Evolutionary conservation across 495 filamentous ascomycete genomes (phyloP).

Genomic region (Neurospora hispaniola): DNA sequence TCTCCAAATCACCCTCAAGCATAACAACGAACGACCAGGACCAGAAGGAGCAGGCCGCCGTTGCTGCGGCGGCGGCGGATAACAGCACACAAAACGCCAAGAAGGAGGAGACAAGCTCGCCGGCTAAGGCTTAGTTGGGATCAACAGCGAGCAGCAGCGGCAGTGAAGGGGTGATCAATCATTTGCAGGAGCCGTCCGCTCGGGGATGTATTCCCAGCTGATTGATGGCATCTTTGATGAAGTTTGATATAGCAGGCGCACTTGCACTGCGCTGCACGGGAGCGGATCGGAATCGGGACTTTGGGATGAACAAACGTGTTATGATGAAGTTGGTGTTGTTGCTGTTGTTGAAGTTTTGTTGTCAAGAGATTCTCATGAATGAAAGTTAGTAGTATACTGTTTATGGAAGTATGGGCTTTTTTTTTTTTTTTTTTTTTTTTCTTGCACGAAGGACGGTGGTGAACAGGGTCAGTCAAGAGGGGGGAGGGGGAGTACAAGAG

Average conservation of each 20-base stretch:
- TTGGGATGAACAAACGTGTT: not conserved
- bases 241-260: not conserved
- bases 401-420: not conserved
- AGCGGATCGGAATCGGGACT: not conserved
- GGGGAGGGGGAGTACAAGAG: not conserved
- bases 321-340: not conserved
- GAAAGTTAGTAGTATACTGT: not conserved
- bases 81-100: not conserved
- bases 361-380: not conserved
- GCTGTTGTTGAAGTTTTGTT: not conserved
- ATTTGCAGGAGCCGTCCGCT: not conserved
- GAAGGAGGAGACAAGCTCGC: not conserved
- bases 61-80: not conserved
- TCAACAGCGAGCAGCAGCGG: not conserved
- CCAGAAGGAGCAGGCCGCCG: not conserved
- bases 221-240: not conserved
- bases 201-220: not conserved
- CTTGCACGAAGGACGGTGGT: not conserved
- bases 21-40: not conserved
- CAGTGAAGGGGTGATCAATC: not conserved
- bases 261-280: not conserved
- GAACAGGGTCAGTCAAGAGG: not conserved
- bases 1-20: conserved; percentile 29
- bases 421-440: not conserved
- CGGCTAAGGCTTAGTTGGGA: not conserved